phyloP scores from a whole-genome alignment of 257 asterid genomes.

The Lavandula angustifolia region DNA sequence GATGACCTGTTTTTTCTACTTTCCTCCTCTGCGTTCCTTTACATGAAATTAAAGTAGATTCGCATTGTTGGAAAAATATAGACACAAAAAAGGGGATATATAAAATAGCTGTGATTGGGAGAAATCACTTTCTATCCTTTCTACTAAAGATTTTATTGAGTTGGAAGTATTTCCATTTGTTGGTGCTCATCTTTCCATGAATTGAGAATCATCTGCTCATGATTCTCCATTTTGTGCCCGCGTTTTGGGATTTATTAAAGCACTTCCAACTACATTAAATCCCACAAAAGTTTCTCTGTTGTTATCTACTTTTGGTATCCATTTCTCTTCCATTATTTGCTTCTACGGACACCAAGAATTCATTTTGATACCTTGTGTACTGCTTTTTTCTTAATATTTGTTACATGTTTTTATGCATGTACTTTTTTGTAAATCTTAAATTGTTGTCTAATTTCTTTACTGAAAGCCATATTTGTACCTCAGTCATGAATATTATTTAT shows the following conservation, averaged over 20 bases:
- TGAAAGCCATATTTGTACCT: too few species aligned
- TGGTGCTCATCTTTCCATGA: constrained; percentile 37
- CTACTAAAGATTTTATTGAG: constrained; percentile 19
- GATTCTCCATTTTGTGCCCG: constrained; percentile 34
- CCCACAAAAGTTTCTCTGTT: constrained; percentile 6
- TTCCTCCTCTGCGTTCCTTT: not conserved
- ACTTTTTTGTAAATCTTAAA: too few species aligned
- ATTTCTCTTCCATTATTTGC: constrained; percentile 1
- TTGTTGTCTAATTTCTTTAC: too few species aligned
- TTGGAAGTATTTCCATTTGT: constrained; percentile 14
- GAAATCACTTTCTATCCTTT: constrained; percentile 29
- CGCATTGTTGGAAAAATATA: constrained; percentile 17
- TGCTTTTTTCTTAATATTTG: not conserved
- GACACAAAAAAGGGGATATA: constrained; percentile 5
- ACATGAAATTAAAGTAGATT: constrained; percentile 33
- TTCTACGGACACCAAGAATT: not conserved
- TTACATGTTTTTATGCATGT: too few species aligned
- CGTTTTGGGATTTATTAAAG: constrained; percentile 25
- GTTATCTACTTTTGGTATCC: constrained; percentile 8
- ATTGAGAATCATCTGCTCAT: constrained; percentile 36
- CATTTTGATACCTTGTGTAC: not conserved
- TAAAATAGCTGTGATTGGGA: constrained; percentile 9
- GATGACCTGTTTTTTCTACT: constrained; percentile 4
- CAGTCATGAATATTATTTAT: too few species aligned
- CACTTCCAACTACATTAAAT: constrained; percentile 1